Conservation (phyloP, 176 grass and related monocot genomes). For the Hsuehochloa calcarea region DNA sequence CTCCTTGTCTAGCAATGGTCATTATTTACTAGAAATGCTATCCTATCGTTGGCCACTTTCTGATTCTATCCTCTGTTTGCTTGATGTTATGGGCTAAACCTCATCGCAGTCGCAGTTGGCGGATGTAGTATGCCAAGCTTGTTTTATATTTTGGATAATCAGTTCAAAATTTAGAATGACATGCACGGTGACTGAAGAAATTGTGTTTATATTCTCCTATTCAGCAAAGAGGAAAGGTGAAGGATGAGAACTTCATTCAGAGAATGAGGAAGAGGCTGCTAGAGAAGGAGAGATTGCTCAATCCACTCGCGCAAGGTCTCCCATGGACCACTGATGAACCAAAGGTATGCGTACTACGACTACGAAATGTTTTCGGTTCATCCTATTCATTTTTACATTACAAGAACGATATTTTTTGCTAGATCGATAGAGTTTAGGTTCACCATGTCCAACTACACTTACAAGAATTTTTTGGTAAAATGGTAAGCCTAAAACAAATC, state of each 20-base stretch:
- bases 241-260: slow-evolving; percentile 57
- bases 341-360: slow-evolving; percentile 31
- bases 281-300: slow-evolving; percentile 66
- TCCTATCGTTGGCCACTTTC: too few species aligned
- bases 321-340: slow-evolving; percentile 82
- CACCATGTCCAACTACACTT: neutral
- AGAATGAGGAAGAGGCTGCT: slow-evolving; percentile 60
- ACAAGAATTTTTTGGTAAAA: neutral
- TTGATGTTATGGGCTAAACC: too few species aligned
- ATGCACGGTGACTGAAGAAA: slow-evolving; percentile 3
- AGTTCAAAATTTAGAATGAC: too few species aligned
- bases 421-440: neutral
- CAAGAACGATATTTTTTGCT: neutral
- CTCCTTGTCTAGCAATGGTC: slow-evolving; percentile 10
- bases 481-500: neutral
- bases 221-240: slow-evolving; percentile 79
- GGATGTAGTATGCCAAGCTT: too few species aligned
- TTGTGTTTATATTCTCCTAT: neutral
- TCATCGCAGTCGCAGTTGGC: too few species aligned
- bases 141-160: too few species aligned
- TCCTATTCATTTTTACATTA: neutral
- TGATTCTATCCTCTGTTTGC: too few species aligned
- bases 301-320: slow-evolving; percentile 67
- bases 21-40: slow-evolving; percentile 2
- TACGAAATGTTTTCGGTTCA: neutral